Conservation (phyloP, 305 asterid species). For the Fraxinus latifolia region DNA sequence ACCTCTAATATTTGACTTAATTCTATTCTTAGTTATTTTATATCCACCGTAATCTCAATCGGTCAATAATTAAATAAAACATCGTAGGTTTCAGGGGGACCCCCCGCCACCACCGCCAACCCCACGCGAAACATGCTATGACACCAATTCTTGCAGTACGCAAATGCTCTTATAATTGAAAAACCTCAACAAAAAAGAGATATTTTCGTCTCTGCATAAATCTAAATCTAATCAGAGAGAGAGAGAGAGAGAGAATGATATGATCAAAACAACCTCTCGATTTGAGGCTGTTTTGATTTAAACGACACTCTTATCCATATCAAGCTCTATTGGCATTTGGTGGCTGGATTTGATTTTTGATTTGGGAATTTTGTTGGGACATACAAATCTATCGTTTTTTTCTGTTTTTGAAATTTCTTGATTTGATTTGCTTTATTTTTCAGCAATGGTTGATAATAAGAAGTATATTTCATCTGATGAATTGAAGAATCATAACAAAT, state of each 20-base stretch:
- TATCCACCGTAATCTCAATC: background rate
- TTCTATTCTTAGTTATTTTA: background rate
- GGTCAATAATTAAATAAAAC: background rate
- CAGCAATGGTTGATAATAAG: slow-evolving; percentile 41
- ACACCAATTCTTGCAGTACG: background rate
- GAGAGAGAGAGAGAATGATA: background rate
- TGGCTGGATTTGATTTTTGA: background rate
- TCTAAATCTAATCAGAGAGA: background rate
- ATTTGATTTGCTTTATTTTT: background rate
- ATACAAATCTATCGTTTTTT: background rate
- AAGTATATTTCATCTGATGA: slow-evolving; percentile 49
- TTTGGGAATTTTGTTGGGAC: background rate
- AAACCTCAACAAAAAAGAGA: background rate
- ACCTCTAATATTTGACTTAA: background rate
- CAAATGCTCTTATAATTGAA: background rate
- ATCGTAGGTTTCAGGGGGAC: background rate
- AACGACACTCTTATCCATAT: background rate
- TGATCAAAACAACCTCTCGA: background rate
- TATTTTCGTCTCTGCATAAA: background rate
- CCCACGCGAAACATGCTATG: background rate
- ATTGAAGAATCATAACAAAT: slow-evolving; percentile 45
- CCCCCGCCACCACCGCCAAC: background rate
- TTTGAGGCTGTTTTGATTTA: background rate
- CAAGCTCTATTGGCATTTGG: background rate
- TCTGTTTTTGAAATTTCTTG: background rate